Base-by-base conservation (phyloP, 352 stramenopile genomes). In the Globisporangium carolinianum region DNA sequence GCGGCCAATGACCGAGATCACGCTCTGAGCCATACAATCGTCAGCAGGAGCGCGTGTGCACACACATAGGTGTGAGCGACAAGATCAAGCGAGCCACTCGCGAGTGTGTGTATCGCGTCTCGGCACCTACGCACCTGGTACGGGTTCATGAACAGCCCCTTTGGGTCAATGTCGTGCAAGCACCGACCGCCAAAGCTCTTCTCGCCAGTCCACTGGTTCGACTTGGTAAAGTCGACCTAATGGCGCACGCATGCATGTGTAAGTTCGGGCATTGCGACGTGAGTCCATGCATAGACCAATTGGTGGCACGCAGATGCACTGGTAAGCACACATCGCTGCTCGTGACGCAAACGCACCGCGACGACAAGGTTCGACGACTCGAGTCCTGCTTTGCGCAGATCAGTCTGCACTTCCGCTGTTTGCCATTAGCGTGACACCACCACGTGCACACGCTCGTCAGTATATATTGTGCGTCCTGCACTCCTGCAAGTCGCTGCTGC, bases 361-460 rank as follows among this genome's bases (percentile, higher is more conserved):
- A 92, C 68, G 50, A 92, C 64, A 46, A 91, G 60, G 57, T 88
- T 88, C 11, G 74, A 88, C 12, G 79, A 86, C 61, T 89, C 77
- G 12, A 91, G 64, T 3, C 74, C 74, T 3, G 60, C 53, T 42
- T 57, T 58, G 15, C 66, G 57, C 24, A 68, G 43, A 53, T 76
- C 61, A 6, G 46, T 38, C 55, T 73, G 57, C 46, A 74, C 63
- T 53, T 73, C 58, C 6, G 52, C 63, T 75, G 61, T 48, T 37
- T 37, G n/a, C 9, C 8, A 52, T 9, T 32, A 32, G 24, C 24
- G 24, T 32, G 1, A 38, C 12, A 6, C 6, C n/a, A 7, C 39
- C 10, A 66, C 18, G 32, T 41, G 6, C 50, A 55, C 51, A 32
- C 15, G 37, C 36, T 24, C 32, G 24, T 32, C 3, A 49, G 7